A percentile compares a stretch with the other conserved stretches of the same genome.
Evolutionary conservation across 1,139 yeast species (phyloP).

Genomic region (Geotrichum carabidarum): DNA sequence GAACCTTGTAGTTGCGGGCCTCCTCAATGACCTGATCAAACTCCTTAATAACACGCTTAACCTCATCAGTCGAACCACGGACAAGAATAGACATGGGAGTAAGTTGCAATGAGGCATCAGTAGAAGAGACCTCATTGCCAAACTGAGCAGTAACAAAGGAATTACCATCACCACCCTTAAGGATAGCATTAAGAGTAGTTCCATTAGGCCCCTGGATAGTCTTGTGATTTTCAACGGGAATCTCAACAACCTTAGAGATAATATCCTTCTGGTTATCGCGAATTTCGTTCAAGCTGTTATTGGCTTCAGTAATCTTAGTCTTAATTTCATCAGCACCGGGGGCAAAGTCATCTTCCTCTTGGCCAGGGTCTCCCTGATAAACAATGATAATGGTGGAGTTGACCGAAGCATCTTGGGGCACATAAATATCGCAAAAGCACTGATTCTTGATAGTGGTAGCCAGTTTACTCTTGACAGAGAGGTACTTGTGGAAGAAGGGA

Average conservation of each 20-base stretch:
- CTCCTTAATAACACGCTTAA: constrained; percentile 49
- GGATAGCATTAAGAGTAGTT: constrained; percentile 45
- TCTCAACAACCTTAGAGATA: constrained; percentile 45
- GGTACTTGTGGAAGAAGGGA: constrained; percentile 55
- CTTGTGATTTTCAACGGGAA: constrained; percentile 56
- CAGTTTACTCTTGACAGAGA: constrained; percentile 38
- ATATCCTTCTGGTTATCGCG: constrained; percentile 57
- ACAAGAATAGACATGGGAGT: constrained; percentile 52
- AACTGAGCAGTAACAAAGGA: constrained; percentile 29
- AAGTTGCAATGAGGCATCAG: constrained; percentile 38
- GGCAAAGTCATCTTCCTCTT: constrained; percentile 42
- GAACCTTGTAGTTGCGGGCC: constrained; percentile 56
- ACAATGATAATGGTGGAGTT: constrained; percentile 43
- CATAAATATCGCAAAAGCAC: constrained; percentile 52
- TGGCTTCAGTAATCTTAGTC: constrained; percentile 40
- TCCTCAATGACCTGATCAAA: constrained; percentile 56
- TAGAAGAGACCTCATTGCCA: constrained; percentile 26
- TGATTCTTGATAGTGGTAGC: constrained; percentile 46
- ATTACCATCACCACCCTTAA: constrained; percentile 34
- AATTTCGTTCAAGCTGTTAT: constrained; percentile 51
- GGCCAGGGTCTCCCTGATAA: constrained; percentile 36
- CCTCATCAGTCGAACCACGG: constrained; percentile 59
- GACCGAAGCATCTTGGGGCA: constrained; percentile 42
- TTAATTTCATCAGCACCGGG: constrained; percentile 40
- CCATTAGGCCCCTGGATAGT: constrained; percentile 52